Evolutionary conservation across 352 stramenopile species (phyloP), one percentile per base, ranked within the genome.

Genomic region (Phytophthora citricola): DNA sequence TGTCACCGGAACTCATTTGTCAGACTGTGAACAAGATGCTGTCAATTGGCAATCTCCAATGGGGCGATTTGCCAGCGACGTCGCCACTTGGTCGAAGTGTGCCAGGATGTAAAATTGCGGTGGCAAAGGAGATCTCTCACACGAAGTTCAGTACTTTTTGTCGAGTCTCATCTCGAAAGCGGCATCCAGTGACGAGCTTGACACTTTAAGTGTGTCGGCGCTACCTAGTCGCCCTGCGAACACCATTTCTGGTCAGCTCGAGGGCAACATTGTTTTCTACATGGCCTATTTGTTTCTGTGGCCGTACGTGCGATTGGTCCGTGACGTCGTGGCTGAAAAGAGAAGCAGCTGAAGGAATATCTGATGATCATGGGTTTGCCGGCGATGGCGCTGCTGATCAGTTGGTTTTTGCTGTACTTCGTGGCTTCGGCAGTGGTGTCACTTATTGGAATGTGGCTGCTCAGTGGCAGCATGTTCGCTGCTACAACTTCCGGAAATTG

Each of bases 311-410:
- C 83, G 87, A 5, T 71, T 98, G 38, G 78, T 97, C 46, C 90
- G 91, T 31, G 81, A 92, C 32, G 73, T 97, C 17, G 90, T 98
- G 34, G 61, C 83, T 32, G 93, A 98, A 43, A 98, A 63, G 93
- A 98, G 72, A 91, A 83, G 44, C 81, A 93, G 56, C 68, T 97
- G 31, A 93, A 94, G 60, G 89, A 97, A 49, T 95, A 94, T 57
- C 46, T 97, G 71, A 75, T 96, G 48, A 97, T 97, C 43, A 92
- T 97, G 83, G 91, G 91, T 1, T 39, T 97, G 0, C 66, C 66
- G n/a, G 75, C 87, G 0, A 92, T 90, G 78, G 71, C 83, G 26
- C 69, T 94, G 32, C 53, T 94, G 22, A 47, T 91, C 20, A 92
- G 83, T 46, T 95, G 88, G 88, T 89, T 94, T 51, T 38, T 90